Conservation (phyloP, 805 yeast species). For the Metschnikowia lochheadii region DNA sequence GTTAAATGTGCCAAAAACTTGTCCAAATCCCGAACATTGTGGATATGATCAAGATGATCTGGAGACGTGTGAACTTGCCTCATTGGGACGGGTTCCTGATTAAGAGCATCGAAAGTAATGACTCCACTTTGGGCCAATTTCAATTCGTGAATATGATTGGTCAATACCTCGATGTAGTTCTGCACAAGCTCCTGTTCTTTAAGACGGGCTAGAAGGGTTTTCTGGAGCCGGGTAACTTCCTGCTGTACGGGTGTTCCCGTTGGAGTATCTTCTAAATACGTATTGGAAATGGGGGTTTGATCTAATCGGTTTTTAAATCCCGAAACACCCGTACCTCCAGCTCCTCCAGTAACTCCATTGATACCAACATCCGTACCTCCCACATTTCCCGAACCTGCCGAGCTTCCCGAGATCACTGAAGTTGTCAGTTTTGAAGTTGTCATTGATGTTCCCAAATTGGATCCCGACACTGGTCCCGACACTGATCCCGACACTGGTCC, state of each 20-base stretch:
- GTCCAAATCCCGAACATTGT: conserved; percentile 38
- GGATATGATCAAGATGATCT: conserved; percentile 37
- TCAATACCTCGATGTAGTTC: conserved; percentile 40
- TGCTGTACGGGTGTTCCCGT: conserved; percentile 10
- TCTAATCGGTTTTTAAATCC: too few relatives aligned
- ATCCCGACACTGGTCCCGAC: not conserved
- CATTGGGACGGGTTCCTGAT: conserved; percentile 14
- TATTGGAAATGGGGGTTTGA: too few relatives aligned
- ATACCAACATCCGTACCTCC: too few relatives aligned
- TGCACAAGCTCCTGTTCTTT: conserved; percentile 42
- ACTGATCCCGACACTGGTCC: not conserved
- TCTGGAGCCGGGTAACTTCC: conserved; percentile 23
- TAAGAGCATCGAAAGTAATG: conserved; percentile 38
- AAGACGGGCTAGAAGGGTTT: conserved; percentile 31
- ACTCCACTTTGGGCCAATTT: conserved; percentile 42
- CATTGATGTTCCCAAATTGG: not conserved
- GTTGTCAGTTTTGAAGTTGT: not conserved
- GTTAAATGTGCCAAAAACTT: conserved; percentile 35
- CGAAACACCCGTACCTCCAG: too few relatives aligned
- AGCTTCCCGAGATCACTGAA: too few relatives aligned
- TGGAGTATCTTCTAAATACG: too few relatives aligned
- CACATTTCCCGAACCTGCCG: not conserved
- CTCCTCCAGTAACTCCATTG: too few relatives aligned
- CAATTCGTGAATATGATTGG: conserved; percentile 41
- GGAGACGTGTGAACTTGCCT: conserved; percentile 14